phyloP scores from a whole-genome alignment of 352 stramenopile species.

The Phytophthora aleatoria region DNA sequence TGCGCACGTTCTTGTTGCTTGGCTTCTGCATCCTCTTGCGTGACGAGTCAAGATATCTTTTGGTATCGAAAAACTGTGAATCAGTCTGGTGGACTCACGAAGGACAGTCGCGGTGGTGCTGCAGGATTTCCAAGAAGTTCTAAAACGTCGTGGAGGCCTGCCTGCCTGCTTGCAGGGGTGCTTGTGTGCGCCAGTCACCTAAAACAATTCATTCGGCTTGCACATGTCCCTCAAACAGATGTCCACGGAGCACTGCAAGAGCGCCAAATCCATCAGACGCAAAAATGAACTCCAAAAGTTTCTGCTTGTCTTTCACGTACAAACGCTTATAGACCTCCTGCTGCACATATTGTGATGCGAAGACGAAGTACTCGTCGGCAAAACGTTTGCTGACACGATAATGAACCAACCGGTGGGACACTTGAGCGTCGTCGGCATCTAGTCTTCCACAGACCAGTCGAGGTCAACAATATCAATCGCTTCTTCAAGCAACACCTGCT shows the following conservation, averaged over 20 bases:
- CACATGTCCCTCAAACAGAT: slow-evolving; percentile 5
- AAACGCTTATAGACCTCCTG: slow-evolving; percentile 13
- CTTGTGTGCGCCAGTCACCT: not conserved
- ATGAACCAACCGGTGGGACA: not conserved
- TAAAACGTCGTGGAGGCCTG: not conserved
- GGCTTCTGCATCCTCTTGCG: not conserved
- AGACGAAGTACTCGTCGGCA: slow-evolving; percentile 11
- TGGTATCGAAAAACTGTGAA: not conserved
- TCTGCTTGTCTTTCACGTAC: slow-evolving; percentile 3
- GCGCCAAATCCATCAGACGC: not conserved
- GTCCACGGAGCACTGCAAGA: slow-evolving; percentile 5
- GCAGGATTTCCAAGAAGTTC: not conserved
- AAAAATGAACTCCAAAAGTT: not conserved
- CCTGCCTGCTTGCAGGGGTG: not conserved
- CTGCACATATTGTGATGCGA: slow-evolving; percentile 15
- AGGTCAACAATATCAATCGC: slow-evolving; percentile 13
- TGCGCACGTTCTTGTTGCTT: not conserved
- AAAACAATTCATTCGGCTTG: not conserved
- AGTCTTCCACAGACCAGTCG: not conserved
- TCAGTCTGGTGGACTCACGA: not conserved
- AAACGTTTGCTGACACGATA: slow-evolving; percentile 14
- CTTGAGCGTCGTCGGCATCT: no score
- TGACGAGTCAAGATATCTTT: no score
- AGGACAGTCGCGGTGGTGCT: not conserved
- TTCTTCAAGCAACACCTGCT: slow-evolving; percentile 1